These are phyloP conservation scores for Xylaria curta DNA, from an alignment of 495 filamentous ascomycete genomes.

Conservation along the genomic window DNA sequence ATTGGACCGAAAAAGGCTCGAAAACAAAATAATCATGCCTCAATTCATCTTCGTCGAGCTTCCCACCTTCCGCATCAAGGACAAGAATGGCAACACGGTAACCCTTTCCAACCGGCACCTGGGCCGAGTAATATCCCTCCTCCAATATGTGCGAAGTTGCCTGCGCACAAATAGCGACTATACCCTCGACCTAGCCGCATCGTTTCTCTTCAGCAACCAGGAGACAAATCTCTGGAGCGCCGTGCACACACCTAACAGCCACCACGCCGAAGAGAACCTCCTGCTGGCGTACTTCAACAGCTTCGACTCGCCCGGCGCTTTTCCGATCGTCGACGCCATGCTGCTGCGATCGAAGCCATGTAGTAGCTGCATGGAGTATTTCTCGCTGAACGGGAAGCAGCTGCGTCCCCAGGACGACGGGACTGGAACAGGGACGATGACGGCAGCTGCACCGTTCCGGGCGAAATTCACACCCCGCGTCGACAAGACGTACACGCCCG, in stretches of 20 bases:
- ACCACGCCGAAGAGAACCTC: slow-evolving; percentile 40
- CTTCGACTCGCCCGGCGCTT: slow-evolving; percentile 41
- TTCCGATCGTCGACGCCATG: slow-evolving; percentile 40
- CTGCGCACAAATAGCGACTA: slow-evolving; percentile 32
- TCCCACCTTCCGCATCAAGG: slow-evolving; percentile 38
- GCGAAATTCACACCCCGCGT: slow-evolving; percentile 40
- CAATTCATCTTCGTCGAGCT: slow-evolving; percentile 43
- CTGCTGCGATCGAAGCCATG: slow-evolving; percentile 39
- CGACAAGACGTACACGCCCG: slow-evolving; percentile 39
- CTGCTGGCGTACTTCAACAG: slow-evolving; percentile 39
- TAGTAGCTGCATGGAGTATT: slow-evolving; percentile 37
- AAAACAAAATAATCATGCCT: neutral
- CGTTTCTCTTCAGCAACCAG: slow-evolving; percentile 38
- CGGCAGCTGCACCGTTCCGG: slow-evolving; percentile 30
- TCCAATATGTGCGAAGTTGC: slow-evolving; percentile 36
- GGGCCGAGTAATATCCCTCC: slow-evolving; percentile 30
- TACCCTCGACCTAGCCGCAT: slow-evolving; percentile 29
- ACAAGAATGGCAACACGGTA: slow-evolving; percentile 33
- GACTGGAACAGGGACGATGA: slow-evolving; percentile 1
- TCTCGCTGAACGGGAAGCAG: slow-evolving; percentile 37
- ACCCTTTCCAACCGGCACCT: slow-evolving; percentile 34
- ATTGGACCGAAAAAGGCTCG: neutral
- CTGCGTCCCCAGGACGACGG: slow-evolving; percentile 34
- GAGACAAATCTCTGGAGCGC: slow-evolving; percentile 41
- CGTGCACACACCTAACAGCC: slow-evolving; percentile 28